phyloP scores from a whole-genome alignment of 2,329 filamentous ascomycete genomes.

The Teratosphaeria nubilosa region DNA sequence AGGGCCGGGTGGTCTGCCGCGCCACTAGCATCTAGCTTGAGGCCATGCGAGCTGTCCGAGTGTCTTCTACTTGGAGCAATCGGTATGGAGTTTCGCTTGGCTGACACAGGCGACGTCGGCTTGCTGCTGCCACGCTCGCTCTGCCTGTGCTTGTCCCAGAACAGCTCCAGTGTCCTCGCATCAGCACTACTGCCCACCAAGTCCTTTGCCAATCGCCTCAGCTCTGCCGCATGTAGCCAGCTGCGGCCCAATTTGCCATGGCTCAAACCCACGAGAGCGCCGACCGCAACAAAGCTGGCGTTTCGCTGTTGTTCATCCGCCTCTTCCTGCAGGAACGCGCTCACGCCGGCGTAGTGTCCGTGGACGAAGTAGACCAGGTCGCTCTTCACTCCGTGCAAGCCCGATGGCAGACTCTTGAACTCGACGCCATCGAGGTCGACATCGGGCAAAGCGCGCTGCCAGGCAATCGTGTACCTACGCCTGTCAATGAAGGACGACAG shows the following conservation, averaged over 20 bases:
- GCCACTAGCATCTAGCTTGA: slow-evolving; percentile 55
- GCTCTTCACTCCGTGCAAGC: slow-evolving; percentile 75
- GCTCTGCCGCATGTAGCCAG: slow-evolving; percentile 72
- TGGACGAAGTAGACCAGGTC: slow-evolving; percentile 93
- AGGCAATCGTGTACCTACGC: slow-evolving; percentile 60
- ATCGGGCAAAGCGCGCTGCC: slow-evolving; percentile 64
- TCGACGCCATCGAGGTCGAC: slow-evolving; percentile 71
- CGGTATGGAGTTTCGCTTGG: slow-evolving; percentile 10
- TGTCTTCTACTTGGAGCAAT: slow-evolving; percentile 14
- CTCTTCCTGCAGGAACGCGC: slow-evolving; percentile 78
- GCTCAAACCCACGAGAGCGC: slow-evolving; percentile 77
- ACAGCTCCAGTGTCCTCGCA: slow-evolving; percentile 58
- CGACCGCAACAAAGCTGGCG: slow-evolving; percentile 87
- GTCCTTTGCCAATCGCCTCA: slow-evolving; percentile 67
- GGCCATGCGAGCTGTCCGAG: slow-evolving; percentile 46
- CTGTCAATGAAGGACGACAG: no score
- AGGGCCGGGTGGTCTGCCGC: slow-evolving; percentile 77
- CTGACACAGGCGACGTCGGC: slow-evolving; percentile 19
- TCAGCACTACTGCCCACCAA: slow-evolving; percentile 53
- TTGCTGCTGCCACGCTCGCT: slow-evolving; percentile 9
- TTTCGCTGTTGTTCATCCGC: slow-evolving; percentile 72
- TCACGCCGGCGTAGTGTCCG: slow-evolving; percentile 68
- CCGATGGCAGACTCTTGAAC: slow-evolving; percentile 92
- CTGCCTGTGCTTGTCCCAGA: slow-evolving; percentile 60
- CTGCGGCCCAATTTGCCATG: slow-evolving; percentile 76